Conservation (phyloP, 768 basidiomycete genomes). For the Gloeophyllum trabeum region DNA sequence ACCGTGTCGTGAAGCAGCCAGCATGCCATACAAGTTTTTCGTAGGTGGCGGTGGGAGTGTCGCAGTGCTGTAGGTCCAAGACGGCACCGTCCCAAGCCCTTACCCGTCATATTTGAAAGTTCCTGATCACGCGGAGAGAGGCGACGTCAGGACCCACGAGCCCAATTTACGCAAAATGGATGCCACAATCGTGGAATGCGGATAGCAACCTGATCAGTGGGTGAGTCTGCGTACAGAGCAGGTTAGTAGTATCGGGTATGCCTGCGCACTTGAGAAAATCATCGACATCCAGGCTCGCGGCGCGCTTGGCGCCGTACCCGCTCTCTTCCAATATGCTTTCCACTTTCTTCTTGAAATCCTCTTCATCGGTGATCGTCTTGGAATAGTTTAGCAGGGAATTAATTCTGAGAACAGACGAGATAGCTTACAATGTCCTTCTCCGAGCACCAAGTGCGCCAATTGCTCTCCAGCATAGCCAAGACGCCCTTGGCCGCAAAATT, state of each 20-base stretch:
- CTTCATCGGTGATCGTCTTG: slow-evolving; percentile 64
- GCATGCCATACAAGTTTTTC: too few relatives aligned
- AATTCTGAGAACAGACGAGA: background rate
- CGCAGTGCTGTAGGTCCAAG: too few relatives aligned
- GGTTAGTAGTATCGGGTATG: background rate
- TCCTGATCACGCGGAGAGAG: too few relatives aligned
- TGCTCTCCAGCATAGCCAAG: slow-evolving; percentile 86
- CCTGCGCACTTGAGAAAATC: slow-evolving; percentile 73
- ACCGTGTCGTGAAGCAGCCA: too few relatives aligned
- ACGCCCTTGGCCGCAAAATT: slow-evolving; percentile 94
- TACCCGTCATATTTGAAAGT: too few relatives aligned
- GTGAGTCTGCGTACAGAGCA: slow-evolving; percentile 3
- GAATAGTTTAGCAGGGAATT: slow-evolving; percentile 38
- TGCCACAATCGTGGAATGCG: slow-evolving; percentile 64
- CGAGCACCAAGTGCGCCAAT: slow-evolving; percentile 88
- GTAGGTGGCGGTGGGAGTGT: too few relatives aligned
- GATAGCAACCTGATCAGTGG: slow-evolving; percentile 42
- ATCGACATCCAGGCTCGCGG: slow-evolving; percentile 89
- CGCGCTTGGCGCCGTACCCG: slow-evolving; percentile 66
- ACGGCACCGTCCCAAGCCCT: too few relatives aligned
- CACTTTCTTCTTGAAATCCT: slow-evolving; percentile 58
- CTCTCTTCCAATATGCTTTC: slow-evolving; percentile 65
- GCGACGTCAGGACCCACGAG: too few relatives aligned
- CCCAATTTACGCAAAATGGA: slow-evolving; percentile 66
- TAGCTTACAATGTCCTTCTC: slow-evolving; percentile 36